Base-by-base conservation (phyloP, 352 stramenopile genomes). In the Plasmopara muralis region DNA sequence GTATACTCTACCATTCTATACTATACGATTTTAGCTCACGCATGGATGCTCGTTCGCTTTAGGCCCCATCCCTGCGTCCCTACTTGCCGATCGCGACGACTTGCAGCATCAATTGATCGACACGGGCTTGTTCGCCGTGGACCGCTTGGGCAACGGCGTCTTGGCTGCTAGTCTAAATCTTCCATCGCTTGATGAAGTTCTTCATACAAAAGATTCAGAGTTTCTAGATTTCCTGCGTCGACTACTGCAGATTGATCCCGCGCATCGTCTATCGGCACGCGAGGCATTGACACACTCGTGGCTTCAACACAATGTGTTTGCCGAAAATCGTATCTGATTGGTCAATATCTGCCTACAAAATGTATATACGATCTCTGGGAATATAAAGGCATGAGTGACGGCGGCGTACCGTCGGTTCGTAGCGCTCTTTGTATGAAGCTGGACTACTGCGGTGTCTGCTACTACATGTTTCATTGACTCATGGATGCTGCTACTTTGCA, bases 211-310 rank as follows among this genome's bases (percentile, higher is more conserved):
- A 20, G 77, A 93, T 42, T 43, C 33, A 0, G 55, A 78, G 20
- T 89, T 93, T 42, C 53, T 93, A 33, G 65, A 71, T 38, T 90
- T 93, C 59, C 56, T 93, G 25, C 72, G 66, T 29, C 53, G 60
- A n/a, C 47, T 93, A 15, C 57, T 93, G 49, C 68, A 79, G 53
- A 84, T 90, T 43, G 72, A 93, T 50, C 83, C 83, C 13, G 47
- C 48, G 20, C 43, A 47, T 38, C 77, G 83, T 6, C 43, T 78
- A 30, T 77, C 74, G n/a, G 83, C 79, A 0, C 41, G 56, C 9
- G 58, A 83, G 45, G 79, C 83, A 42, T 57, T 90, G 43, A 41
- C 60, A 28, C 83, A 90, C 34, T 66, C 76, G 13, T 92, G 78
- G 75, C 67, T 92, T 35, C 63, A 79, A 52, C 61, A 60, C 53